Evolutionary conservation across 371 early-diverging fungal genomes (phyloP).

Genomic region (Zychaea mexicana): DNA sequence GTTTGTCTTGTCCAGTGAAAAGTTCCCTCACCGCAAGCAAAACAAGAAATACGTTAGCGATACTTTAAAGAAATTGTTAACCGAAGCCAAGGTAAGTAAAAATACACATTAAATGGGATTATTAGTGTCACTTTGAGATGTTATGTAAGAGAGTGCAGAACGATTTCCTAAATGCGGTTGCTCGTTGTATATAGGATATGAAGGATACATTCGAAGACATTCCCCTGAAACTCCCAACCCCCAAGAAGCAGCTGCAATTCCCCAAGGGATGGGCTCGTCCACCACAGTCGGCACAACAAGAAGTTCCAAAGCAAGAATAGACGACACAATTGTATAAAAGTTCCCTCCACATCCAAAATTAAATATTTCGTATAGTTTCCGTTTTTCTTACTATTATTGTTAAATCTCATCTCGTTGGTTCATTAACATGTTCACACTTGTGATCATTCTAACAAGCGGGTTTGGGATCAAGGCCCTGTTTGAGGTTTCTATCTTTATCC

Average conservation of each 20-base stretch:
- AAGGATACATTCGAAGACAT: conserved; percentile 63
- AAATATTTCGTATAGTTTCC: not conserved
- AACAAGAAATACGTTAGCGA: conserved; percentile 71
- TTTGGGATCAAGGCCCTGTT: conserved; percentile 10
- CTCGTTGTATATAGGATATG: too few species aligned
- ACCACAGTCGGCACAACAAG: conserved; percentile 2
- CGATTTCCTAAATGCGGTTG: too few species aligned
- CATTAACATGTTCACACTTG: not conserved
- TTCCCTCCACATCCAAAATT: not conserved
- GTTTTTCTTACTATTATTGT: not conserved
- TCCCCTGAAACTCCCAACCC: conserved; percentile 60
- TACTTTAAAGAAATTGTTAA: conserved; percentile 53
- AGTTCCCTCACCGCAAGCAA: conserved; percentile 65
- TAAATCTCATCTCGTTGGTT: not conserved
- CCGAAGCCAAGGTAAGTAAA: conserved; percentile 64
- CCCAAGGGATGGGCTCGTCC: conserved; percentile 72
- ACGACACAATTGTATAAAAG: conserved; percentile 4
- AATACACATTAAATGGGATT: too few species aligned
- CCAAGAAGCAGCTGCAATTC: conserved; percentile 59
- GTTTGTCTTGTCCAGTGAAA: conserved; percentile 63
- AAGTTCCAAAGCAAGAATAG: not conserved
- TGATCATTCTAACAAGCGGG: conserved; percentile 7
- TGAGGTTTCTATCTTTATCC: conserved; percentile 25
- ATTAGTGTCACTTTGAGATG: too few species aligned
- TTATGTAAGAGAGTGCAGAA: too few species aligned